Base-by-base conservation (phyloP, 768 basidiomycete species). In the Suillus clintonianus region DNA sequence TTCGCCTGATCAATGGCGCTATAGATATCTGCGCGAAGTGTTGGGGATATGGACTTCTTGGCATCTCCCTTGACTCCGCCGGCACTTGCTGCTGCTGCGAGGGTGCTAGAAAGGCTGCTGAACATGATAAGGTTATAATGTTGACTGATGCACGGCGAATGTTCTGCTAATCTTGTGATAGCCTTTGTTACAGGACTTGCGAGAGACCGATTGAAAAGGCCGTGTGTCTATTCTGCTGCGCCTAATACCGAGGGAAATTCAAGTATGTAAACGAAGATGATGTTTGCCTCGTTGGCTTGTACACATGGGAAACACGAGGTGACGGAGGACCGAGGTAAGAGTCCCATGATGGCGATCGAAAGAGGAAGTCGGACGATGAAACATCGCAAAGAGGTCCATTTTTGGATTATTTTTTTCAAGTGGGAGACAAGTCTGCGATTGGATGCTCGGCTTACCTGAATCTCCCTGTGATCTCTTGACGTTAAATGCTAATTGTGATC, bases 21-120 rank as follows among this genome's bases (percentile, higher is more conserved):
- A 68, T 86, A 86, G 57, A 85, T 80, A 71, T 86, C 84, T 5
- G 79, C 69, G 42, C 85, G 83, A 41, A 86, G 74, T 48, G 80
- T 78, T 17, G 83, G 83, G 24, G 82, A 80, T 68, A 85, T 79
- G 53, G 76, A 71, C 66, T 82, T 83, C 71, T 80, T 81, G 13
- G 65, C 36, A 43, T 73, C 75, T 39, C 60, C 59, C 27, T 67
- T 74, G 43, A 67, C 60, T 24, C 61, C 47, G 47, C 42, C 24
- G 1, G 60, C 22, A 41, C 77, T 78, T 53, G 73, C 68, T 36
- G 74, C 71, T 6, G 79, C 70, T 14, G 79, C 72, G 63, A 83
- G 72, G 56, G 81, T 76, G 70, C 75, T 79, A 50, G 77, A 75
- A 65, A 83, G 69, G 72, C 79, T 80, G 67, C 80, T 79, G 72